Evolutionary conservation across 176 grass and related monocot species (phyloP).

Genomic region (Miscanthus lutarioriparius): DNA sequence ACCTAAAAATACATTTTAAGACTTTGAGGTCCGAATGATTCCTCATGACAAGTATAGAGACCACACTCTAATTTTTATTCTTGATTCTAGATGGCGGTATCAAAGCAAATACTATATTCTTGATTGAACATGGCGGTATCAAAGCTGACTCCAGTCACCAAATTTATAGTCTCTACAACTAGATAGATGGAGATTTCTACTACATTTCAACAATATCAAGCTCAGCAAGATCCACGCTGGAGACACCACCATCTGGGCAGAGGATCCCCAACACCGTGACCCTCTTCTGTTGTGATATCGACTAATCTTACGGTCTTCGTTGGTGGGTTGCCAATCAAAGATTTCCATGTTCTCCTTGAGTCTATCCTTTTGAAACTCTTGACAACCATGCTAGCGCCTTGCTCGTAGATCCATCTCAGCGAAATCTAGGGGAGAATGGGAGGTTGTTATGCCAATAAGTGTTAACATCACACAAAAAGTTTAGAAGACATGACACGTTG

Average conservation of each 20-base stretch:
- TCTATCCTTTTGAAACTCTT: conserved; percentile 56
- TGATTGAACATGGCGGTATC: not conserved
- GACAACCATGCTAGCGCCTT: conserved; percentile 56
- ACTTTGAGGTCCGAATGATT: no score
- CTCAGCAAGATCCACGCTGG: conserved; percentile 32
- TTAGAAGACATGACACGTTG: not conserved
- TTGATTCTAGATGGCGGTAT: no score
- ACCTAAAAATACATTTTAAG: no score
- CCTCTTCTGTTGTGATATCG: conserved; percentile 46
- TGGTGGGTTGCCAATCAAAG: conserved; percentile 58
- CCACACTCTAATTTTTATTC: no score
- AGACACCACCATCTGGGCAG: conserved; percentile 38
- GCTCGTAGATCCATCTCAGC: conserved; percentile 62
- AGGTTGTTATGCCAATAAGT: not conserved
- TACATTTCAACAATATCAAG: conserved; percentile 51
- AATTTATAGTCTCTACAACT: no score
- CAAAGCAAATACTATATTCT: no score
- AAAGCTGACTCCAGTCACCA: not conserved
- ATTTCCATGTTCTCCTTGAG: conserved; percentile 44
- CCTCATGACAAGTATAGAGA: no score
- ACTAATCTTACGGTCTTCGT: conserved; percentile 55
- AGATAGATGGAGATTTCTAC: not conserved
- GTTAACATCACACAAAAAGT: not conserved
- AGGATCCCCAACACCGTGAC: conserved; percentile 3
- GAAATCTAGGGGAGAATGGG: conserved; percentile 43